Evolutionary conservation across 139 green algal genomes (phyloP), one percentile per base, ranked within the genome.

Genomic region (Dunaliella sp.): DNA sequence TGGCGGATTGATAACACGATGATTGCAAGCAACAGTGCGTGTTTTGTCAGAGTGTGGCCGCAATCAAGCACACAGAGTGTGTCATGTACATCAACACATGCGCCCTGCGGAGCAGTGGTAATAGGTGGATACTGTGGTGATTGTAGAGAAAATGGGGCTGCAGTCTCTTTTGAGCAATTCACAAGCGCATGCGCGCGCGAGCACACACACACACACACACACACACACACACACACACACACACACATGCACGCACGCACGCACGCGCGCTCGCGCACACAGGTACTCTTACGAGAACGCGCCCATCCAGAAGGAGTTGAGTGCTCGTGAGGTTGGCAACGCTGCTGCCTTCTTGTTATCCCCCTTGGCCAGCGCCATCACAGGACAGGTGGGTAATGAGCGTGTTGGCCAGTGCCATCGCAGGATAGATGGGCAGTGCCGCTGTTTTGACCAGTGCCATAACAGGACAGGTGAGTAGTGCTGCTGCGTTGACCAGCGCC

Each of bases 231-330:
- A 65, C 48, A 65, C 48, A 65, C 48, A 65, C 48, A 65, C 48
- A 65, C 48, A 65, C 48, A 65, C 48, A 65, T 16, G 16, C 48
- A 65, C 48, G 16, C 48, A 65, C 48, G 16, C 48, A 65, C 48
- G 16, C 48, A 65, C 48, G 16, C 48, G 16, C 48, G 16, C 48
- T 26, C 48, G 16, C 48, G 16, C 48, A 26, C 7, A 65, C 48
- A 95, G 90, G 77, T 97, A 97, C 88, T 96, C 94, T 0, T 95
- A 97, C 85, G 96, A 93, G 82, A 99, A 99, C 90, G 92, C 95
- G 0, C 96, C 97, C 28, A 86, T 99, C 2, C 95, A 98, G 90
- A 98, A 99, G 93, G 96, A 99, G 92, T 91, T 99, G 48, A 77
- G 87, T 0, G 97, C 95, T 36, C 83, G 78, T 25, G 95, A 98